Base-by-base conservation (phyloP, 2,329 filamentous ascomycete genomes). In the Aschersonia sp. region DNA sequence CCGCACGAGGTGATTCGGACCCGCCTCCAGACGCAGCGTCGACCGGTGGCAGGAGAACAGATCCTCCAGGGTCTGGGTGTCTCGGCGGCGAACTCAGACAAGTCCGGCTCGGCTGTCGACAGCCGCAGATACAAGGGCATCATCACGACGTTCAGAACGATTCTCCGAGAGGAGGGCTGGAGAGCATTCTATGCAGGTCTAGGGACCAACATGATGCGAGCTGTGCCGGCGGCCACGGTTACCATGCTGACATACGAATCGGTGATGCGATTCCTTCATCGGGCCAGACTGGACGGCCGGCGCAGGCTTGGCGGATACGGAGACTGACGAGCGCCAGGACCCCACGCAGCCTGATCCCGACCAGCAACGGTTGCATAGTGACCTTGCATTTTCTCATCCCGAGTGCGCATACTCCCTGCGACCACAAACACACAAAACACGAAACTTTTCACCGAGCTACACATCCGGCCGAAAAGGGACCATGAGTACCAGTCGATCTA, bases 211-310 rank as follows among this genome's bases (percentile, higher is more conserved):
- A 86, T 98, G 79, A 87, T 97, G 72, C 79, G 92, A 49, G 92
- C 92, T 6, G 83, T 98, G 10, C 92, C 92, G 33, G 88, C 92
- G 29, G 90, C 92, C 22, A 94, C 94, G 58, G 95, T 94, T 30
- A 98, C 92, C 4, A 94, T 98, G 83, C 73, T 97, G 60, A 97
- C 90, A 10, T 98, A 95, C 60, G 92, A 98, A 67, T 92, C 83
- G 56, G 68, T 73, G 45, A 79, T 79, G 76, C 67, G 70, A 46
- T 61, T 67, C 48, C 62, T 79, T 22, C 73, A 73, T 51, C 60
- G 65, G 48, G 60, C 63, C 31, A 68, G 68, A 55, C 52, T 57
- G 2, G 63, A 68, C 11, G 70, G 68, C 45, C 60, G 56, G 46
- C 58, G 58, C 35, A 68, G 64, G 53, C 42, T 56, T 14, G 52